Evolutionary conservation across 78 protist genomes (phyloP).

Genomic region (Polysphondylium violaceum): DNA sequence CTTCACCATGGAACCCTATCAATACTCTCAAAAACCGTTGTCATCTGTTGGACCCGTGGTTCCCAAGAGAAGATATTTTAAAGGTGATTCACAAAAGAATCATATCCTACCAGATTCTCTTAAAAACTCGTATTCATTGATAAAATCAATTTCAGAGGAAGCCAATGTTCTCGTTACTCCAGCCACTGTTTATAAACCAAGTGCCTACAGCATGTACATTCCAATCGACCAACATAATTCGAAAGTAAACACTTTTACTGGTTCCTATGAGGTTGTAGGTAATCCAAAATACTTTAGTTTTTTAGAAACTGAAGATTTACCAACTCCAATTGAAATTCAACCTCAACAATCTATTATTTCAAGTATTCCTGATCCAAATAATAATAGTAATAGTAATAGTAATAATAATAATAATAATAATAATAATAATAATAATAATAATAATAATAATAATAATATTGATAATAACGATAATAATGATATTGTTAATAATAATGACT

Average conservation of each 20-base stretch:
- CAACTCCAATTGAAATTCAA: not conserved
- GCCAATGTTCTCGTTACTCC: conserved; percentile 32
- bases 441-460: not conserved
- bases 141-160: conserved; percentile 27
- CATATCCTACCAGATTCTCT: conserved; percentile 25
- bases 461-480: not conserved
- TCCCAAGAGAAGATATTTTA: conserved; percentile 56
- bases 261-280: conserved; percentile 20
- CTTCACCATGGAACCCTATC: not conserved
- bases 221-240: not conserved
- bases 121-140: conserved; percentile 15
- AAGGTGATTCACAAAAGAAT: not conserved
- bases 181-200: not conserved
- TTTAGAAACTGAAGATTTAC: conserved; percentile 1
- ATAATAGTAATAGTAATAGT: not conserved
- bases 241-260: not conserved
- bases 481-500: not conserved
- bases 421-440: not conserved
- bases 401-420: not conserved
- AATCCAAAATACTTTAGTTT: conserved; percentile 9
- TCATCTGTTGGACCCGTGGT: conserved; percentile 10
- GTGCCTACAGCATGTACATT: conserved; percentile 41
- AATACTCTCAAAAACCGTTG: conserved; percentile 7
- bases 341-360: conserved; percentile 1
- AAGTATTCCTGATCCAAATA: conserved; percentile 12